phyloP scores from a whole-genome alignment of 2,329 filamentous ascomycete genomes.

The Teratosphaeria destructans region DNA sequence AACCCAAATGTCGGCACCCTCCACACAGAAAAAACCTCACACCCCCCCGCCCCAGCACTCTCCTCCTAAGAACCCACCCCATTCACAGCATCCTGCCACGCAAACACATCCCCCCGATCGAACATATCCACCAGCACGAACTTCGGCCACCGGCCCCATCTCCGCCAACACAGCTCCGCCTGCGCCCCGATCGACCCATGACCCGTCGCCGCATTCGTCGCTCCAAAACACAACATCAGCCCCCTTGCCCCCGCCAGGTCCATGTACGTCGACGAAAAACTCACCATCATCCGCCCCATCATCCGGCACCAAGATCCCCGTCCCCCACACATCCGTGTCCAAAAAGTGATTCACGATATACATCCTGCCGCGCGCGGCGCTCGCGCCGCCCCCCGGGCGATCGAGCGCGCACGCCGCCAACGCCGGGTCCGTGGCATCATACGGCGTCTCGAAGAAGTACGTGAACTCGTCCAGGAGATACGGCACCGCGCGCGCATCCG shows the following conservation, averaged over 20 bases:
- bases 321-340: conserved; percentile 28
- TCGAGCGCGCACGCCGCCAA: conserved; percentile 36
- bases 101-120: conserved; percentile 33
- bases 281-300: conserved; percentile 21
- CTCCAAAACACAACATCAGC: conserved; percentile 1
- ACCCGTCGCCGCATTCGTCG: conserved; percentile 35
- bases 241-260: too few relatives aligned
- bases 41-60: background rate
- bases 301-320: conserved; percentile 34
- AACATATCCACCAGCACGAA: conserved; percentile 35
- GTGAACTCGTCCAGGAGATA: conserved; percentile 65
- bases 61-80: conserved; percentile 4
- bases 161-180: conserved; percentile 27
- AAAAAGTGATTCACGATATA: conserved; percentile 41
- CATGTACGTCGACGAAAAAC: too few relatives aligned
- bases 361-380: conserved; percentile 29
- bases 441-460: conserved; percentile 39
- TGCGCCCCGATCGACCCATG: conserved; percentile 37
- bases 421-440: conserved; percentile 26
- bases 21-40: background rate
- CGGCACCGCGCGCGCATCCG: conserved; percentile 64
- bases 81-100: conserved; percentile 32
- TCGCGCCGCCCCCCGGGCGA: conserved; percentile 29
- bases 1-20: background rate
- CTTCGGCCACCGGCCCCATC: conserved; percentile 32